phyloP scores from a whole-genome alignment of 768 basidiomycete species.

The Tricholomella constricta region DNA sequence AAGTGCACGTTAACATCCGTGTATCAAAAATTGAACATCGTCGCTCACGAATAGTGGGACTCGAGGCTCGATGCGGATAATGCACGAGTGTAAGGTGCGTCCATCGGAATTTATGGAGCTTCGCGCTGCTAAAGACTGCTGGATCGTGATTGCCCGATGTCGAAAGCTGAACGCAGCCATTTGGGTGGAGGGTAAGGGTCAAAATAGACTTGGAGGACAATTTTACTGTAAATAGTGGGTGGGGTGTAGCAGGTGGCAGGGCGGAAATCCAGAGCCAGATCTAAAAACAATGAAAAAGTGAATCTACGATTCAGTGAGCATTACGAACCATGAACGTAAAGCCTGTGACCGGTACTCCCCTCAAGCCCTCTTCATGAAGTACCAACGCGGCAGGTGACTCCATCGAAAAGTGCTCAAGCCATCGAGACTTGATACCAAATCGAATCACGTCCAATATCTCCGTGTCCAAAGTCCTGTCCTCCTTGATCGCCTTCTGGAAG shows the following conservation, averaged over 20 bases:
- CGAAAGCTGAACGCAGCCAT: slow-evolving; percentile 58
- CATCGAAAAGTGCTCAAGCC: slow-evolving; percentile 79
- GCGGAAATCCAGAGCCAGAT: slow-evolving; percentile 53
- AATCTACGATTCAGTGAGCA: not conserved
- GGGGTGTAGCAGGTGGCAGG: slow-evolving; percentile 33
- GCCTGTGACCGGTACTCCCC: slow-evolving; percentile 59
- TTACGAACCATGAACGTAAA: slow-evolving; percentile 70
- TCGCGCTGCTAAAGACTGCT: slow-evolving; percentile 45
- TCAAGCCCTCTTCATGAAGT: slow-evolving; percentile 47
- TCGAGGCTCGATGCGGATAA: slow-evolving; percentile 55
- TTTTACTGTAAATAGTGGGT: slow-evolving; percentile 40
- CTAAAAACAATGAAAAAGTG: slow-evolving; percentile 25
- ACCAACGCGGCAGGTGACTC: slow-evolving; percentile 55
- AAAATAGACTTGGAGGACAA: slow-evolving; percentile 34
- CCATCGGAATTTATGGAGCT: slow-evolving; percentile 63
- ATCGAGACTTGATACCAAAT: slow-evolving; percentile 69
- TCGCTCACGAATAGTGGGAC: slow-evolving; percentile 61
- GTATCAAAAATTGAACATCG: not conserved
- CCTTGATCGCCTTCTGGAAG: slow-evolving; percentile 57
- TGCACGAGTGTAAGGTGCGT: slow-evolving; percentile 71
- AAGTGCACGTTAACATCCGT: not conserved
- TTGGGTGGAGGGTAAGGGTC: slow-evolving; percentile 48
- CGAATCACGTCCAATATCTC: slow-evolving; percentile 74
- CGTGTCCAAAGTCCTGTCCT: slow-evolving; percentile 52
- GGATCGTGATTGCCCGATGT: slow-evolving; percentile 41